Percentiles rank a stretch among this genome's conserved stretches.
phyloP scores from a whole-genome alignment of 257 asterid genomes.

The Nicotiana tomentosiformis region DNA sequence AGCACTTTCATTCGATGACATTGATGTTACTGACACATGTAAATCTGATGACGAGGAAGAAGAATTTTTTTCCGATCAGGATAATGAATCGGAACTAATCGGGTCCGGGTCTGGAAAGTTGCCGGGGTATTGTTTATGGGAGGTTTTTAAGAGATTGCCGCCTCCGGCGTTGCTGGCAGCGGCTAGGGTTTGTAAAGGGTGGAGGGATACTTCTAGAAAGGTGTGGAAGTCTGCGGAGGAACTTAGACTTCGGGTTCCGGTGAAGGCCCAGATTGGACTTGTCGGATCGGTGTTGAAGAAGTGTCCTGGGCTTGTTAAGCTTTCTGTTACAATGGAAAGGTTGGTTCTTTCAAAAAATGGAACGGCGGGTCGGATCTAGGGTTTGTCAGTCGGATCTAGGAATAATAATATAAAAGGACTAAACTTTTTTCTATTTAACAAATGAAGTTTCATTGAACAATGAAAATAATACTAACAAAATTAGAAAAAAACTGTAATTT shows the following conservation, averaged over 20 bases:
- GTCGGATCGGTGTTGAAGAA: conserved; percentile 90
- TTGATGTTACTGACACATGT: conserved; percentile 37
- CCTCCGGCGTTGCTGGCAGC: conserved; percentile 65
- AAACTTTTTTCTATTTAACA: neutral
- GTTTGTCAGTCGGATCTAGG: neutral
- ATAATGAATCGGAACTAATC: conserved; percentile 39
- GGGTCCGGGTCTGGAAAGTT: conserved; percentile 23
- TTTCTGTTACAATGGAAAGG: conserved; percentile 84
- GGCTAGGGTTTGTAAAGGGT: conserved; percentile 75
- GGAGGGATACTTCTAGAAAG: conserved; percentile 69
- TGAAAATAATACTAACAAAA: too few species aligned
- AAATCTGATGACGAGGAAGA: conserved; percentile 5
- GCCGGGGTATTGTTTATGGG: conserved; percentile 71
- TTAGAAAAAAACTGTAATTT: neutral
- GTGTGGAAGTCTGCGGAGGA: conserved; percentile 88
- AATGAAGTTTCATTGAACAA: neutral
- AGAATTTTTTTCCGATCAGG: conserved; percentile 11
- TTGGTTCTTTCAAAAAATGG: conserved; percentile 22
- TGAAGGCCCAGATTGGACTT: conserved; percentile 62
- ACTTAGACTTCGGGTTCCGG: conserved; percentile 78
- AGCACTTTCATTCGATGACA: conserved; percentile 72
- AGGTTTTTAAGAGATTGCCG: conserved; percentile 73
- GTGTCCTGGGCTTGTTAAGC: conserved; percentile 62
- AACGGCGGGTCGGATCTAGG: conserved; percentile 22
- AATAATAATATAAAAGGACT: neutral